phyloP scores from a whole-genome alignment of 2,329 filamentous ascomycete species.

The Leptographium procerum region DNA sequence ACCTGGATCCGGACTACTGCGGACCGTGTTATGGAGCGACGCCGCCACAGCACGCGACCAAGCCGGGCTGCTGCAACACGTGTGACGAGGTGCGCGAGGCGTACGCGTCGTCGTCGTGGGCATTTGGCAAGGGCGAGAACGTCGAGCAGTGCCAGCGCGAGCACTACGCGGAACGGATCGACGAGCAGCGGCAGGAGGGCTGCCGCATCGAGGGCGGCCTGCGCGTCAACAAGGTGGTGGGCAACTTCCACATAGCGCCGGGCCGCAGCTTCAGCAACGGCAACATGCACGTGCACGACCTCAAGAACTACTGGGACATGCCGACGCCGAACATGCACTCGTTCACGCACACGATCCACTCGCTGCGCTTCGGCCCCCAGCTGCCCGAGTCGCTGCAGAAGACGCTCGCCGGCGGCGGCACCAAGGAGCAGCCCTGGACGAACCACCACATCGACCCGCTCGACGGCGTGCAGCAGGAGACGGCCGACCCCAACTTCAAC shows the following conservation, averaged over 20 bases:
- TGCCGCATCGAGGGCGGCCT: conserved; percentile 88
- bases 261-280: conserved; percentile 92
- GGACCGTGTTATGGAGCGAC: conserved; percentile 84
- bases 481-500: conserved; percentile 76
- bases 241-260: conserved; percentile 96
- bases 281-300: conserved; percentile 94
- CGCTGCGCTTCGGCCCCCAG: conserved; percentile 85
- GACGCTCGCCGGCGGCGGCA: conserved; percentile 32
- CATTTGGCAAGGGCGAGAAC: conserved; percentile 81
- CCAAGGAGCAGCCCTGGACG: conserved; percentile 55
- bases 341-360: conserved; percentile 81
- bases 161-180: conserved; percentile 81
- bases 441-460: conserved; percentile 90
- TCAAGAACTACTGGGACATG: conserved; percentile 85
- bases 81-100: conserved; percentile 95
- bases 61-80: conserved; percentile 89
- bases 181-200: conserved; percentile 79
- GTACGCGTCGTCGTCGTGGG: conserved; percentile 82
- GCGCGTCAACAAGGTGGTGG: conserved; percentile 95
- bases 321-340: conserved; percentile 62
- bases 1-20: conserved; percentile 87
- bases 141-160: conserved; percentile 94
- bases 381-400: conserved; percentile 60
- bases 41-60: conserved; percentile 57
- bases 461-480: conserved; percentile 66